Percentiles rank a stretch among this genome's conserved stretches.
Evolutionary conservation across 805 yeast genomes (phyloP).

Genomic region (Ogataea salicorniae): DNA sequence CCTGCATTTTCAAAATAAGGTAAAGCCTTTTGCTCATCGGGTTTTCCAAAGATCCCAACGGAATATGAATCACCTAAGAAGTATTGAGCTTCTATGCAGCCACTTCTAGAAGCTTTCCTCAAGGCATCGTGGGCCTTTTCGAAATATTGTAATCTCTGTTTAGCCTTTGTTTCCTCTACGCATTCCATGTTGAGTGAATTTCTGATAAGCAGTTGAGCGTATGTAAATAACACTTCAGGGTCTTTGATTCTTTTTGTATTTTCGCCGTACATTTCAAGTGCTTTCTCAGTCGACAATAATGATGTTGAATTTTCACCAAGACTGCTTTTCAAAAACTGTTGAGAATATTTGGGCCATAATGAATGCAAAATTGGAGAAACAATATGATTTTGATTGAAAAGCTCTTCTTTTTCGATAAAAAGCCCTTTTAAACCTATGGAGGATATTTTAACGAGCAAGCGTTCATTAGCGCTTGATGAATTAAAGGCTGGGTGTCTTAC

Average conservation of each 20-base stretch:
- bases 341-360: slow-evolving; percentile 11
- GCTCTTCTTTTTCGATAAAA: slow-evolving; percentile 9
- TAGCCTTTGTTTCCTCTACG: slow-evolving; percentile 24
- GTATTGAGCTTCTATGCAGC: slow-evolving; percentile 87
- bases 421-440: too few relatives aligned
- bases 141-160: slow-evolving; percentile 48
- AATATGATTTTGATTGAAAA: slow-evolving; percentile 7
- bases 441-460: not conserved
- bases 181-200: slow-evolving; percentile 17
- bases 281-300: slow-evolving; percentile 44
- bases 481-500: too few relatives aligned
- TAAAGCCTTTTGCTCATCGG: slow-evolving; percentile 75
- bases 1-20: slow-evolving; percentile 81
- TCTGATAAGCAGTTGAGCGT: slow-evolving; percentile 71
- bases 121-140: slow-evolving; percentile 58
- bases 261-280: slow-evolving; percentile 80
- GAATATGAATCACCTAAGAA: slow-evolving; percentile 85
- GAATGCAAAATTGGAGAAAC: slow-evolving; percentile 13
- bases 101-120: slow-evolving; percentile 68
- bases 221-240: slow-evolving; percentile 81
- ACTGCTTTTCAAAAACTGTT: slow-evolving; percentile 11
- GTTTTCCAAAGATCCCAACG: slow-evolving; percentile 77
- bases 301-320: slow-evolving; percentile 23
- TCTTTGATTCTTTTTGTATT: slow-evolving; percentile 83
- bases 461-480: not conserved